Base-by-base conservation (phyloP, 345 rosid genomes). In the Excoecaria agallocha region DNA sequence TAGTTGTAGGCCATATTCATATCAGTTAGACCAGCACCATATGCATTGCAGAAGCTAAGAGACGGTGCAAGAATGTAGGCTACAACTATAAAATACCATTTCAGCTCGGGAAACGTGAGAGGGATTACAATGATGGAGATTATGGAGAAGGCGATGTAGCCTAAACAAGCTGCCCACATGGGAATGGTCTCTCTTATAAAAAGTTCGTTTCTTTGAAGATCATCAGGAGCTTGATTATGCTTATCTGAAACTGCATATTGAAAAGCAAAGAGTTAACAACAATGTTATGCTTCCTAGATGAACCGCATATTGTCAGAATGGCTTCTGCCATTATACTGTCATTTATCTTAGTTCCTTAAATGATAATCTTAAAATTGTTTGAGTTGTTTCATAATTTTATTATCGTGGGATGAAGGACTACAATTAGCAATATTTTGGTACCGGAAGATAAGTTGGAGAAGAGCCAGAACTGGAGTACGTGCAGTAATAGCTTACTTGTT, bases 1-100 rank as follows among this genome's bases (percentile, higher is more conserved):
- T n/a, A n/a, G n/a, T n/a, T n/a, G n/a, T n/a, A n/a, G n/a, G n/a
- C n/a, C n/a, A n/a, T n/a, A n/a, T n/a, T n/a, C n/a, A n/a, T n/a
- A n/a, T n/a, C n/a, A n/a, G n/a, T n/a, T n/a, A n/a, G n/a, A n/a
- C n/a, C n/a, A n/a, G n/a, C n/a, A n/a, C n/a, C n/a, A n/a, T n/a
- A n/a, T n/a, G n/a, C n/a, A n/a, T n/a, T n/a, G n/a, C n/a, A n/a
- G n/a, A n/a, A n/a, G n/a, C n/a, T n/a, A n/a, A n/a, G n/a, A n/a
- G n/a, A n/a, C n/a, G n/a, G n/a, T n/a, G n/a, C n/a, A n/a, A 93
- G 86, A 56, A 88, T 78, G 84, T 95, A 95, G 12, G 98, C 99
- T 10, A 90, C 91, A 8, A 90, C 86, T 54, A 95, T 87, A 24
- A 81, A 91, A 83, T 88, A 95, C 98, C 99, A 95, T 78, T 91